Evolutionary conservation across 345 rosid species (phyloP), one percentile per base, ranked within the genome.

Genomic region (Brassica napus): DNA sequence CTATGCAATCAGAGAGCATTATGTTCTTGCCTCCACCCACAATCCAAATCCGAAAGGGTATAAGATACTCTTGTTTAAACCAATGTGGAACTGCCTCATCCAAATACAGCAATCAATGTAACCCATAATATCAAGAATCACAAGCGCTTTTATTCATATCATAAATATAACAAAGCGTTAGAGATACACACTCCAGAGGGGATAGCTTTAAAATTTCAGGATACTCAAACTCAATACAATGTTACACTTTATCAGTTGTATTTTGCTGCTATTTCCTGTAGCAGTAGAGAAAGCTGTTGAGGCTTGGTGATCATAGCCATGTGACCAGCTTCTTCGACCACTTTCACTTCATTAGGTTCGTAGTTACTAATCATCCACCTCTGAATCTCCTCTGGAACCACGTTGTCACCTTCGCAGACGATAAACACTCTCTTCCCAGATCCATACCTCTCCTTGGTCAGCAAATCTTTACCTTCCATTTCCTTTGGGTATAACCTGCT

Each of bases 221-320:
- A 69, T 68, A 39, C 71, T 67, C 54, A 10, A 39, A 39, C 71
- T 67, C 54, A 10, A 39, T 8, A 60, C 30, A 23, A 6, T 49
- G 37, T 54, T 35, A 74, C 58, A 70, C 44, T 72, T 60, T 47
- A 4, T 80, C 62, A 75, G 26, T 71, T 65, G 32, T 64, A 80
- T 23, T 0, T 71, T 0, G 6, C 80, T 26, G 80, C 69, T n/a
- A 70, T 58, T 44, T 71, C 69, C 6, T 75, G 73, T 32, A 81
- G 24, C 73, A 81, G 73, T 30, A 65, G 47, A 49, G 83, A 81
- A 42, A 81, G 83, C 14, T 86, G 82, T 10, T 30, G 35, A 8
- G 90, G 87, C 66, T 77, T 84, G 6, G 88, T 85, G 37, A 83
- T 30, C 85, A 88, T 85, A 66, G 76, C 81, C 92, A 85, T 86